A percentile compares a stretch with the other conserved stretches of the same genome.
phyloP scores from a whole-genome alignment of 305 asterid genomes.

The Striga hermonthica region DNA sequence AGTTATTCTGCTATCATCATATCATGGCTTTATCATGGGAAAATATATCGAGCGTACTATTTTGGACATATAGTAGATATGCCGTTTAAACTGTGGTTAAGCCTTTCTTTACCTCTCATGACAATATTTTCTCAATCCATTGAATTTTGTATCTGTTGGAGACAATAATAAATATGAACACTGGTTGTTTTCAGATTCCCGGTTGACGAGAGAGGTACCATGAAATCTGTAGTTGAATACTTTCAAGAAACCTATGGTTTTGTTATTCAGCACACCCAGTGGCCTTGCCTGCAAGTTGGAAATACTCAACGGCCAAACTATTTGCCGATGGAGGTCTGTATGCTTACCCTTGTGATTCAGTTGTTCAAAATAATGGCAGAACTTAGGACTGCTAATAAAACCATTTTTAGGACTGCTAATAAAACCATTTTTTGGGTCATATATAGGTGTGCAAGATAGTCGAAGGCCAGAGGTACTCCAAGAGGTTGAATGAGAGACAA shows the following conservation, averaged over 20 bases:
- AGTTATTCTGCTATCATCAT: background rate
- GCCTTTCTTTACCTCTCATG: background rate
- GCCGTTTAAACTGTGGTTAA: too few relatives aligned
- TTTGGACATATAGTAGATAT: too few relatives aligned
- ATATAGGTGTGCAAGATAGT: constrained; percentile 89
- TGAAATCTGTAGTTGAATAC: constrained; percentile 73
- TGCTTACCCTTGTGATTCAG: constrained; percentile 8
- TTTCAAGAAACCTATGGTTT: constrained; percentile 81
- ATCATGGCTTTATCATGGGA: background rate
- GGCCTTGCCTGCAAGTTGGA: constrained; percentile 95
- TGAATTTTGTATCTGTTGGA: background rate
- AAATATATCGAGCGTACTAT: background rate
- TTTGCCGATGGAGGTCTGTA: constrained; percentile 89
- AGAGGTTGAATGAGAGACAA: constrained; percentile 85
- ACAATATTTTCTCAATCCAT: background rate
- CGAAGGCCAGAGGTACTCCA: constrained; percentile 88
- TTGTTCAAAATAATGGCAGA: background rate
- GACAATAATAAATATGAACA: background rate
- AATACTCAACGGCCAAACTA: constrained; percentile 79
- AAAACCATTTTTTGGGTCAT: background rate
- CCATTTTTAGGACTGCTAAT: background rate
- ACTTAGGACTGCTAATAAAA: background rate
- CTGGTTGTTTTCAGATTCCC: constrained; percentile 52
- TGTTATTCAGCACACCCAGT: constrained; percentile 63
- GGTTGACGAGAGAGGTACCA: constrained; percentile 73